Conservation (phyloP, 208 protist species). For the Trypanosoma platydactyli region DNA sequence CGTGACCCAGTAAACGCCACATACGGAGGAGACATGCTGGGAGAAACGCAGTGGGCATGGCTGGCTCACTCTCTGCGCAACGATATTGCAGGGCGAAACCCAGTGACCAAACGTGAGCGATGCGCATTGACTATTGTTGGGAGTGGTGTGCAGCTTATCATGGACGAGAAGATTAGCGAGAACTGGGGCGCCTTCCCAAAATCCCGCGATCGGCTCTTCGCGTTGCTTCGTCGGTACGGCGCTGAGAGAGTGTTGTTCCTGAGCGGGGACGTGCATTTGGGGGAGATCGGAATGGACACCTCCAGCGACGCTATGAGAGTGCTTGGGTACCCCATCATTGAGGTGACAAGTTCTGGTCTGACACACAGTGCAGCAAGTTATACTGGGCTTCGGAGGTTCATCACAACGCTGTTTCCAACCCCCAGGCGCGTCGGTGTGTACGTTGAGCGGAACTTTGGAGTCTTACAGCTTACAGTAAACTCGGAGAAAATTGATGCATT, state of each 20-base stretch:
- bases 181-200: constrained; percentile 72
- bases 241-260: constrained; percentile 74
- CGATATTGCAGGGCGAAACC: constrained; percentile 30
- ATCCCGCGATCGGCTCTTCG: constrained; percentile 57
- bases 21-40: constrained; percentile 73
- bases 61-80: constrained; percentile 48
- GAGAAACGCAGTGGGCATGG: constrained; percentile 80
- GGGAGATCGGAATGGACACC: constrained; percentile 70
- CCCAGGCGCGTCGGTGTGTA: constrained; percentile 56
- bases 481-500: constrained; percentile 3
- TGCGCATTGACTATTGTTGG: constrained; percentile 74
- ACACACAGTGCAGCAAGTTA: constrained; percentile 74
- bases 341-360: constrained; percentile 80
- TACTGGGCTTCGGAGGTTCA: constrained; percentile 33
- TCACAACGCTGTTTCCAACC: constrained; percentile 47
- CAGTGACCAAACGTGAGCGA: constrained; percentile 12
- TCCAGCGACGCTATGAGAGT: constrained; percentile 33
- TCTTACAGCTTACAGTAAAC: constrained; percentile 44
- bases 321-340: constrained; percentile 71
- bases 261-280: constrained; percentile 84
- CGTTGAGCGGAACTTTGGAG: constrained; percentile 73
- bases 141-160: constrained; percentile 72
- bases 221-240: constrained; percentile 38
- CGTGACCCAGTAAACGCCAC: constrained; percentile 54
- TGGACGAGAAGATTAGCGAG: constrained; percentile 77